phyloP scores from a whole-genome alignment of 192 early-diverging fungal species.

The Dissophora globulifera region DNA sequence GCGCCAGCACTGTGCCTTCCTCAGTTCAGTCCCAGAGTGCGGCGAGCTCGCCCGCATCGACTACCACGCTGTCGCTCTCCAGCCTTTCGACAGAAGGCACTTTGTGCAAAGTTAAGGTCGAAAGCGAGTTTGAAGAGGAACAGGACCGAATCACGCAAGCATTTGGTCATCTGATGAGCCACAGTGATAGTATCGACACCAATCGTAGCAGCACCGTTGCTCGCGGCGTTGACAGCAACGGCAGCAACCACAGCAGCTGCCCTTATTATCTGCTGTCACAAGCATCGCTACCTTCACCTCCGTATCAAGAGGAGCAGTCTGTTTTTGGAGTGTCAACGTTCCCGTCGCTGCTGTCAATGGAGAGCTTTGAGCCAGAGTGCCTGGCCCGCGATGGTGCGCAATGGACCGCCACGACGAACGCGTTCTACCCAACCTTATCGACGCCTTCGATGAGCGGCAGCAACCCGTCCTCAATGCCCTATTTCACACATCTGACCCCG shows the following conservation, averaged over 20 bases:
- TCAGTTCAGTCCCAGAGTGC: no score
- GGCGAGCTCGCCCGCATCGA: no score
- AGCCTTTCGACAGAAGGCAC: no score
- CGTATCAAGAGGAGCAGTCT: not conserved
- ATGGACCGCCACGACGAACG: constrained; percentile 1
- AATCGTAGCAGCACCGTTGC: no score
- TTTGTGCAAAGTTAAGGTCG: constrained; percentile 5
- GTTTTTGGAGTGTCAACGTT: not conserved
- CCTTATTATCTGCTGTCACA: not conserved
- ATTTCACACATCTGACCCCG: no score
- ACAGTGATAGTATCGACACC: not conserved
- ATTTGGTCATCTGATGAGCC: not conserved
- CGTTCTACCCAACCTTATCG: not conserved
- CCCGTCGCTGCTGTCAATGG: constrained; percentile 2
- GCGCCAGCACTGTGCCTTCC: no score
- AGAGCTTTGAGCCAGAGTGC: constrained; percentile 47
- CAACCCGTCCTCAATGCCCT: not conserved
- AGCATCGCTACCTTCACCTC: not conserved
- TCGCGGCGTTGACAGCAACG: no score
- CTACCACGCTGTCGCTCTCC: no score
- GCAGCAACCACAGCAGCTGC: no score
- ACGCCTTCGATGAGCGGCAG: not conserved
- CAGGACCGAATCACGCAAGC: not conserved
- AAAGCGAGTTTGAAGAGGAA: not conserved
- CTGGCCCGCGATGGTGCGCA: constrained; percentile 13